Percentiles rank a stretch among this genome's conserved stretches.
Conservation (phyloP, 305 asterid species). For the Solanum hybrid region DNA sequence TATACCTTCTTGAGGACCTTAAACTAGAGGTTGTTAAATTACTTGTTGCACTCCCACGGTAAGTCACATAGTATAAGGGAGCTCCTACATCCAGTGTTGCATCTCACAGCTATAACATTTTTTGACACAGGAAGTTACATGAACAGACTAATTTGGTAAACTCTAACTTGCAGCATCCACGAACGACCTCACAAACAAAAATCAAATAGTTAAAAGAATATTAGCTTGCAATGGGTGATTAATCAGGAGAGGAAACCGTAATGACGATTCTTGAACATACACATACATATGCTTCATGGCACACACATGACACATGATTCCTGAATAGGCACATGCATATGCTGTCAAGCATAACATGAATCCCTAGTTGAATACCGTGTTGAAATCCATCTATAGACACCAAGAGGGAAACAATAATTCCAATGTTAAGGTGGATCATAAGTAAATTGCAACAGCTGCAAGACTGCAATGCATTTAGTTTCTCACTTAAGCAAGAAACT, state of each 20-base stretch:
- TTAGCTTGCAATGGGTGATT: background rate
- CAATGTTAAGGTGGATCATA: background rate
- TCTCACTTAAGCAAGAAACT: background rate
- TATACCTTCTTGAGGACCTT: background rate
- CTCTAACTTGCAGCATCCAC: background rate
- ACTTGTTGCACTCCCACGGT: background rate
- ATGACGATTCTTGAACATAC: background rate
- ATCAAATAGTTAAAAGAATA: background rate
- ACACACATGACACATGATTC: too few species aligned
- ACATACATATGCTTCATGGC: background rate
- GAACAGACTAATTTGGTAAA: background rate
- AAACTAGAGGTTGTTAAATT: background rate
- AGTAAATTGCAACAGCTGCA: background rate
- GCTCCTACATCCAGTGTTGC: background rate
- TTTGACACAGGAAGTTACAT: background rate
- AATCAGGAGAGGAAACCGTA: background rate
- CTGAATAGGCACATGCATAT: too few species aligned
- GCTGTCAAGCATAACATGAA: too few species aligned
- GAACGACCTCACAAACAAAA: background rate
- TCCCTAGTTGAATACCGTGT: background rate
- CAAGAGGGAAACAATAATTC: background rate
- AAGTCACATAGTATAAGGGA: background rate
- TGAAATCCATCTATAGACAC: background rate
- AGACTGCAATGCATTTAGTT: background rate
- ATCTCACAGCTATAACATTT: background rate